phyloP scores from a whole-genome alignment of 169 alveolate genomes.

The Blepharisma undulans region DNA sequence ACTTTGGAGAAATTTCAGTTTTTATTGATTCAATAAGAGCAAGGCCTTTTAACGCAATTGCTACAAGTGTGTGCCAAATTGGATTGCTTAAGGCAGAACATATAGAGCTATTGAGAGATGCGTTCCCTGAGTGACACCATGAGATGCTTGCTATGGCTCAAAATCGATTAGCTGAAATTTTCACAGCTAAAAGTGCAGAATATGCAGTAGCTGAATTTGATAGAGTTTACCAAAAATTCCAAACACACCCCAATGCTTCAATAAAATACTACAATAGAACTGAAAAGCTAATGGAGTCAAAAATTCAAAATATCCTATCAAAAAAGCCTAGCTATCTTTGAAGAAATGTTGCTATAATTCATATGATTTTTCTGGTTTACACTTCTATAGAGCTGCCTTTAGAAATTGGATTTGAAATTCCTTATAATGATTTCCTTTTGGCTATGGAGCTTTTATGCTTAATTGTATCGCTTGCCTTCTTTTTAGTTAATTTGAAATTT shows the following conservation, averaged over 20 bases:
- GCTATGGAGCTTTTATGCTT: constrained; percentile 38
- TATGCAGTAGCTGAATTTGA: neutral
- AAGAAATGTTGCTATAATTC: constrained; percentile 37
- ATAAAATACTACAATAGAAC: neutral
- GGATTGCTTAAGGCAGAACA: neutral
- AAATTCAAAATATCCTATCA: neutral
- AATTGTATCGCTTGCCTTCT: neutral
- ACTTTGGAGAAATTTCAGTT: constrained; percentile 25
- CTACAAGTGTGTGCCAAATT: neutral
- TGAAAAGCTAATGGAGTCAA: constrained; percentile 7
- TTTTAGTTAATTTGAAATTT: constrained; percentile 50
- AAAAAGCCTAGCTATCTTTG: neutral
- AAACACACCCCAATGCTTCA: neutral
- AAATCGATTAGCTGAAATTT: neutral
- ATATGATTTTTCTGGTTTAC: constrained; percentile 42
- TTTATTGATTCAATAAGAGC: neutral
- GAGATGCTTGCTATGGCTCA: neutral
- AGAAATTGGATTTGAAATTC: constrained; percentile 41
- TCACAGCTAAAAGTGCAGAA: neutral
- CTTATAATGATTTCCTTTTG: neutral
- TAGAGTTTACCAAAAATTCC: neutral
- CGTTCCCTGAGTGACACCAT: neutral
- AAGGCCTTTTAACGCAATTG: neutral
- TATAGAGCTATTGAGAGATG: neutral
- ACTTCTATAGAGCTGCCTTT: constrained; percentile 51